Evolutionary conservation across 345 rosid genomes (phyloP), one percentile per base, ranked within the genome.

Genomic region (Pistacia vera): DNA sequence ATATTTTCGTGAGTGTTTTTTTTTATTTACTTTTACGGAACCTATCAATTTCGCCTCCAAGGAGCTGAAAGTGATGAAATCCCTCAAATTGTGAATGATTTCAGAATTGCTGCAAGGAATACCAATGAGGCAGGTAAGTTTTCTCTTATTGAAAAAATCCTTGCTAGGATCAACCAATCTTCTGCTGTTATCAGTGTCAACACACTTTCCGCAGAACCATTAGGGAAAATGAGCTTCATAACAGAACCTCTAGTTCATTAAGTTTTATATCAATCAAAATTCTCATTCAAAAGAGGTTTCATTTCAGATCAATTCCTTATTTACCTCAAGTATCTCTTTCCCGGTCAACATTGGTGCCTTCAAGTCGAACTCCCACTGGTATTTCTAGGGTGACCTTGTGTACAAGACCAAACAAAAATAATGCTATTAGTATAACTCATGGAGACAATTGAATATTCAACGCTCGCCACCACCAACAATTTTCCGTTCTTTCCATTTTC

Each of bases 241-340:
- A 55, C 18, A 13, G n/a, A 58, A 62, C 44, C 76, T 9, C 56
- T 35, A 51, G 20, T 25, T 20, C 66, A 72, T 30, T 28, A 17
- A 30, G 1, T 48, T 72, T 65, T 33, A 63, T 12, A 62, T 49
- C 13, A n/a, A 20, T 48, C 30, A 20, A 22, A 58, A 28, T 49
- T 73, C 48, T 28, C 30, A 25, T 11, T 18, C 54, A 41, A 36
- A 61, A 63, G 48, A 69, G 74, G 14, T 57, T 73, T 5, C 5
- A 71, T 44, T 64, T 16, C 51, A 65, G 52, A 75, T 58, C 66
- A 30, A 46, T 67, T 61, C 62, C 49, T 36, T 11, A 75, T 56
- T 71, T 88, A 91, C 97, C 94, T 88, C 94, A 57, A 94, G 88
- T 65, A 91, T 97, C 99, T 89, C 88, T 97, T 97, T 74, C 99